Percentiles rank a stretch among this genome's conserved stretches.
Conservation (phyloP, 495 filamentous ascomycete genomes). For the Tuber borchii region DNA sequence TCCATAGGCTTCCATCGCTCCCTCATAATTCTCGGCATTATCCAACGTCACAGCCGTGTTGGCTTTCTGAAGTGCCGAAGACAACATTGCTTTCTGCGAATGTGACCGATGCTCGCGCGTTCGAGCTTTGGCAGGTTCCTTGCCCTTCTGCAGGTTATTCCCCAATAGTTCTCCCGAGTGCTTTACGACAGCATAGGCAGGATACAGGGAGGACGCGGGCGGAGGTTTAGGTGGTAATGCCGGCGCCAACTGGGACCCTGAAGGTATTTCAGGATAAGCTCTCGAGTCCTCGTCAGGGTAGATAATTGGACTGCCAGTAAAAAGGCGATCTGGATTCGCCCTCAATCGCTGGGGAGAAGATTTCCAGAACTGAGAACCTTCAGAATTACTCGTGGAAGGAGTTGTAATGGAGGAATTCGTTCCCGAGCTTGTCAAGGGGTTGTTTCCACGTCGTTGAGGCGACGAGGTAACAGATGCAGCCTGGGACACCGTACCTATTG, state of each 20-base stretch:
- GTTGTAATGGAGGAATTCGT: slow-evolving; percentile 32
- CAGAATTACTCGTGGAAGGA: slow-evolving; percentile 31
- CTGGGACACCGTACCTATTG: slow-evolving; percentile 17
- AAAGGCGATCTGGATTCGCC: slow-evolving; percentile 10
- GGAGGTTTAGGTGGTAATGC: slow-evolving; percentile 24
- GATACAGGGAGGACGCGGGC: neutral
- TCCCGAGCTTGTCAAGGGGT: slow-evolving; percentile 33
- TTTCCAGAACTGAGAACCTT: slow-evolving; percentile 34
- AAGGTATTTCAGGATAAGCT: slow-evolving; percentile 13
- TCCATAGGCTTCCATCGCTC: slow-evolving; percentile 81
- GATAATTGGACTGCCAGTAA: slow-evolving; percentile 16
- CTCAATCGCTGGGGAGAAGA: slow-evolving; percentile 24
- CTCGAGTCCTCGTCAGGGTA: slow-evolving; percentile 2
- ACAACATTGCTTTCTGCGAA: slow-evolving; percentile 87
- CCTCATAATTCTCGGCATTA: slow-evolving; percentile 88
- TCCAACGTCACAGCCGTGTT: slow-evolving; percentile 92
- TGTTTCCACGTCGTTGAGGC: slow-evolving; percentile 26
- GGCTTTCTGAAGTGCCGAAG: slow-evolving; percentile 85
- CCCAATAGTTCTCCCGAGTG: slow-evolving; percentile 11
- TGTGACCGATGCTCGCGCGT: slow-evolving; percentile 34
- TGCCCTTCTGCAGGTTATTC: slow-evolving; percentile 4
- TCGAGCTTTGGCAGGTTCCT: slow-evolving; percentile 17
- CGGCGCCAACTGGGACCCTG: slow-evolving; percentile 14
- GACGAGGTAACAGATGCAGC: slow-evolving; percentile 22
- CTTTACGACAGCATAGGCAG: slow-evolving; percentile 9